These are phyloP conservation scores for Fusarium subtropicale DNA, from an alignment of 2,329 filamentous ascomycete species.

Conservation along the genomic window DNA sequence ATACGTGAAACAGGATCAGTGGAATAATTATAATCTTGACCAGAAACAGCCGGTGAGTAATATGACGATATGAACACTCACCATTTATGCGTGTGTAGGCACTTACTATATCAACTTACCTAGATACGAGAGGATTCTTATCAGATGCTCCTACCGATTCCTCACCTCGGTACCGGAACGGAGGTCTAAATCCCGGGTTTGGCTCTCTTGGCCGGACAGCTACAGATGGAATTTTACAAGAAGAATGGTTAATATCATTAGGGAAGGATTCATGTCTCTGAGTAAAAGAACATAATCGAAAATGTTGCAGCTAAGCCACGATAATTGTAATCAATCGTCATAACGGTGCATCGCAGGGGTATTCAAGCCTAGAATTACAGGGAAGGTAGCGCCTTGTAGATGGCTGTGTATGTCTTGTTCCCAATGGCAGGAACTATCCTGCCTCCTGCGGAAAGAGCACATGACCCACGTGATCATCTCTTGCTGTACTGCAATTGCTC, in stretches of 20 bases:
- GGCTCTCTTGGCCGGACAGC: not conserved
- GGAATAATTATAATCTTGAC: no score
- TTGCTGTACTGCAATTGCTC: conserved; percentile 1
- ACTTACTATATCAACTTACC: not conserved
- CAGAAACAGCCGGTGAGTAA: not conserved
- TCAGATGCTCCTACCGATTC: conserved; percentile 29
- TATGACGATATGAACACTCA: not conserved
- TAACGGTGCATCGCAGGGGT: not conserved
- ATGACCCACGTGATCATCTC: conserved; percentile 37
- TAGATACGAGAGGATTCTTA: conserved; percentile 6
- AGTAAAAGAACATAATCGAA: not conserved
- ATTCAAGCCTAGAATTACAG: conserved; percentile 12
- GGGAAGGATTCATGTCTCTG: not conserved
- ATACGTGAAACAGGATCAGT: not conserved
- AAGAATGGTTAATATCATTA: no score
- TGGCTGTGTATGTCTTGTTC: conserved; percentile 12
- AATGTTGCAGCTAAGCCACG: not conserved
- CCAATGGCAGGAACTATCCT: not conserved
- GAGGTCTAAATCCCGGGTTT: conserved; percentile 5
- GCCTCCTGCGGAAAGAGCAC: conserved; percentile 16
- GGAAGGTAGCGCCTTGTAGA: conserved; percentile 12
- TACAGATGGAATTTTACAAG: not conserved
- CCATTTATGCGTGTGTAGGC: not conserved
- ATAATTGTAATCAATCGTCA: not conserved
- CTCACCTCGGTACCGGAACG: conserved; percentile 30